Evolutionary conservation across 1,284 basidiomycete species (phyloP), one percentile per base, ranked within the genome.

Genomic region (Bjerkandera adusta): DNA sequence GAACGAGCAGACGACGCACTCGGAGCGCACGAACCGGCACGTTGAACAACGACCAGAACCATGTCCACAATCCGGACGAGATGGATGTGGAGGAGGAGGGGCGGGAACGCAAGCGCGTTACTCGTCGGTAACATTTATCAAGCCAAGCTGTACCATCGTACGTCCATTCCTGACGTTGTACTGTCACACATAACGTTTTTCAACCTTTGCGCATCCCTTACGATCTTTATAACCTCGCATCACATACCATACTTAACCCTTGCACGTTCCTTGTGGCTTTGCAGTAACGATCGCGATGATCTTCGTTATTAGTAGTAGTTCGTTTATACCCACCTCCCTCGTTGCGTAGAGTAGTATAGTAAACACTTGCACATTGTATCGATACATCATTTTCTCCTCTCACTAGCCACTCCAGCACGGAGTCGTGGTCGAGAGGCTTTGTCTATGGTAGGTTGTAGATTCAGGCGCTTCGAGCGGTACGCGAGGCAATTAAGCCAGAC

Each of bases 51-150:
- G 55, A 58, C 27, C 58, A 55, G 42, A 53, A 47, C 40, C 12
- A 18, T 22, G 20, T 22, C 18, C 38, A 45, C 35, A 40, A 26
- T n/a, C 37, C 43, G 15, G 65, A 67, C 7, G 61, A 58, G 46
- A 70, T 69, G 68, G 68, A 69, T 21, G 59, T 68, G 12, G 68
- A 69, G 34, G 68, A 70, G 46, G 68, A 68, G 13, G 65, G 66
- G 13, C 61, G 68, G 32, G 67, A 69, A 48, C 59, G 68, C 49
- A 69, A 69, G 52, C 65, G 68, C 13, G 59, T 68, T 11, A 64
- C 67, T 20, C 55, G 67, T 24, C 57, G 67, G 33, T 68, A 48
- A 61, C 11, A 12, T 11, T 15, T 34, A 32, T 18, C 36, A 25
- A 38, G 27, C 8, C 27, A 34, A 4, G n/a, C n/a, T n/a, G n/a